Percentiles rank a stretch among this genome's conserved stretches.
These are phyloP conservation scores for Nemania serpens DNA, from an alignment of 2,329 filamentous ascomycete genomes.

Conservation along the genomic window DNA sequence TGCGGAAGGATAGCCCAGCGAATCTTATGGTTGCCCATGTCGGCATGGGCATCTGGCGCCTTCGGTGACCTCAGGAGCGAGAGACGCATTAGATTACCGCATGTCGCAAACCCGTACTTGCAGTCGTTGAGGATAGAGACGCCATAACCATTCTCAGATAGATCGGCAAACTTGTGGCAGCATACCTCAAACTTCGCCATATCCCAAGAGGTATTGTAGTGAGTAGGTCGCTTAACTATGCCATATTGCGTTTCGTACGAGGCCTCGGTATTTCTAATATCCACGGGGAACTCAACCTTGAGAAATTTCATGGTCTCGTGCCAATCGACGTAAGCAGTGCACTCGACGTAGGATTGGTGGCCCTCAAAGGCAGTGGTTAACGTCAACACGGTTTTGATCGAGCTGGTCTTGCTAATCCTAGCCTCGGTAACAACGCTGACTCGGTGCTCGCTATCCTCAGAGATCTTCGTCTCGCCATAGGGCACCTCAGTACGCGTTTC, in stretches of 20 bases:
- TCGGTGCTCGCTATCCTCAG: conserved; percentile 72
- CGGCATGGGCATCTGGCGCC: conserved; percentile 88
- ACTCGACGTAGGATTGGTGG: conserved; percentile 73
- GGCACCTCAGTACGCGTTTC: conserved; percentile 80
- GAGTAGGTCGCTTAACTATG: conserved; percentile 84
- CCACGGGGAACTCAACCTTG: conserved; percentile 97
- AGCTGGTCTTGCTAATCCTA: conserved; percentile 84
- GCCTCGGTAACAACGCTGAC: conserved; percentile 85
- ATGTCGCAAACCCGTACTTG: conserved; percentile 94
- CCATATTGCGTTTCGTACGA: conserved; percentile 96
- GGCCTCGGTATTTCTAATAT: conserved; percentile 87
- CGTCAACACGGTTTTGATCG: conserved; percentile 83
- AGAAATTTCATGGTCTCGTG: conserved; percentile 96
- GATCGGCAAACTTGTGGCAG: conserved; percentile 91
- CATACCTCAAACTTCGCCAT: conserved; percentile 99
- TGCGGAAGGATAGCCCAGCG: conserved; percentile 92
- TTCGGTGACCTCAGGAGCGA: conserved; percentile 87
- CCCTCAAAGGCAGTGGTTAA: conserved; percentile 71
- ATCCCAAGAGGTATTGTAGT: conserved; percentile 97
- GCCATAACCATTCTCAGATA: conserved; percentile 86
- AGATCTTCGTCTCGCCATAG: conserved; percentile 70
- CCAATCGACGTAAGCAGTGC: conserved; percentile 91
- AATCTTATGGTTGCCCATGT: conserved; percentile 89
- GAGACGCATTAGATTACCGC: conserved; percentile 86
- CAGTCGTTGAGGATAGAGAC: conserved; percentile 93